Evolutionary conservation across 495 filamentous ascomycete genomes (phyloP).

Genomic region (Wilcoxina mikolae): DNA sequence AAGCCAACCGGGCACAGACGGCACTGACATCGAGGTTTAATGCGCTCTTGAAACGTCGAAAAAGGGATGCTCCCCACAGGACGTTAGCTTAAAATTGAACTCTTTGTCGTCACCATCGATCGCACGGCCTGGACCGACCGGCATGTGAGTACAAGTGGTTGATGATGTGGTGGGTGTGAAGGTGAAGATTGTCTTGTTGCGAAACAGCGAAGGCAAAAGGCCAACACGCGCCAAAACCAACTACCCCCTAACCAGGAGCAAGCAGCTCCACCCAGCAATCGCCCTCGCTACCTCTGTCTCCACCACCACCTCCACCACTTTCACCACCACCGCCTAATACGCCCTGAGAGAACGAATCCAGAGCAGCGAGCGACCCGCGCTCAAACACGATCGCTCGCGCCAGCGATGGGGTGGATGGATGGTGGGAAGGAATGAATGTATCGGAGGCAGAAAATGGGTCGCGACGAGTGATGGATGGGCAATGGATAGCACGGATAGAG

Average conservation of each 20-base stretch:
- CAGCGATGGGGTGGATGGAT: neutral
- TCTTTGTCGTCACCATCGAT: conserved; percentile 7
- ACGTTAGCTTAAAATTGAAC: conserved; percentile 6
- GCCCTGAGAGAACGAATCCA: too few relatives aligned
- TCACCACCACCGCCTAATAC: too few relatives aligned
- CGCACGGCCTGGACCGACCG: conserved; percentile 7
- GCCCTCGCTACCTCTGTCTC: too few relatives aligned
- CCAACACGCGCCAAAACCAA: neutral
- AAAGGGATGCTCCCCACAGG: conserved; percentile 7
- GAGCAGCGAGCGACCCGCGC: neutral
- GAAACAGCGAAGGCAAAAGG: neutral
- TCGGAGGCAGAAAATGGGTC: neutral
- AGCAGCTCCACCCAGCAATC: too few relatives aligned
- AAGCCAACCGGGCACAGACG: conserved; percentile 23
- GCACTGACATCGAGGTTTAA: conserved; percentile 26
- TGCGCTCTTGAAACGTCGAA: neutral
- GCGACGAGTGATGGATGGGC: neutral
- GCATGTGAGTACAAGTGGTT: conserved; percentile 1
- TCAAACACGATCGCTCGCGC: neutral
- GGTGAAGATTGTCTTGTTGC: neutral
- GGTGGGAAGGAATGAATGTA: neutral
- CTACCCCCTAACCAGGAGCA: neutral
- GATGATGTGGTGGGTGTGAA: neutral
- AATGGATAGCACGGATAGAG: too few relatives aligned
- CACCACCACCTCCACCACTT: too few relatives aligned